Evolutionary conservation across 805 yeast genomes (phyloP).

Genomic region (Saturnispora dispora): DNA sequence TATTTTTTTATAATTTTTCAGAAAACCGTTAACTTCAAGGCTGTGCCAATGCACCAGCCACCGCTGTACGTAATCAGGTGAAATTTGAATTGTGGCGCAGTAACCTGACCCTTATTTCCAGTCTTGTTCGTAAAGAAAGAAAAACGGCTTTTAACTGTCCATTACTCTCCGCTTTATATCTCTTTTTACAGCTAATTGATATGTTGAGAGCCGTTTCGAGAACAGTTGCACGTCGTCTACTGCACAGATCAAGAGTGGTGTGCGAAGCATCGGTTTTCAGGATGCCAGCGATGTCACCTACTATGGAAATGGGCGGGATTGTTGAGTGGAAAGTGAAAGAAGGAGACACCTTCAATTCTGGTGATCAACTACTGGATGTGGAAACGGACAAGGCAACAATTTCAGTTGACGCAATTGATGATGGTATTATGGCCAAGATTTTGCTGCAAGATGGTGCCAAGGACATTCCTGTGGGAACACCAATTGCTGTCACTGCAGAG

Average conservation of each 20-base stretch:
- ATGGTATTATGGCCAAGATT: constrained; percentile 81
- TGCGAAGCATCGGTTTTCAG: constrained; percentile 44
- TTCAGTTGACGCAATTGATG: constrained; percentile 85
- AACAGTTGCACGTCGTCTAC: background rate
- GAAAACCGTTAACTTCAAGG: background rate
- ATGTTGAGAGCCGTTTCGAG: constrained; percentile 1
- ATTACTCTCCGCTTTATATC: background rate
- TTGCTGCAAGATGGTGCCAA: constrained; percentile 61
- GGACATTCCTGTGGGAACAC: constrained; percentile 74
- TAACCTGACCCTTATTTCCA: background rate
- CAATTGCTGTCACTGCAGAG: constrained; percentile 86
- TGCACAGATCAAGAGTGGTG: constrained; percentile 11
- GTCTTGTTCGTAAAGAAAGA: background rate
- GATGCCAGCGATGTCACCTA: constrained; percentile 99
- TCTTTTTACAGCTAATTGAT: background rate
- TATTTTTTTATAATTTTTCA: background rate
- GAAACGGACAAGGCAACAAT: constrained; percentile 82
- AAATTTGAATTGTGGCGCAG: background rate
- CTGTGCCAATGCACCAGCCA: constrained; percentile 3
- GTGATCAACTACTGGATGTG: constrained; percentile 76
- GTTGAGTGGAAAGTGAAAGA: constrained; percentile 81
- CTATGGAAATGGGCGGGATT: constrained; percentile 94
- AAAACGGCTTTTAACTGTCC: background rate
- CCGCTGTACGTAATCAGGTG: background rate
- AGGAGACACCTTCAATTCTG: constrained; percentile 65